A percentile compares a stretch with the other conserved stretches of the same genome.
Conservation (phyloP, 148 eudicot genomes). For the Heliamphora exappendiculata region DNA sequence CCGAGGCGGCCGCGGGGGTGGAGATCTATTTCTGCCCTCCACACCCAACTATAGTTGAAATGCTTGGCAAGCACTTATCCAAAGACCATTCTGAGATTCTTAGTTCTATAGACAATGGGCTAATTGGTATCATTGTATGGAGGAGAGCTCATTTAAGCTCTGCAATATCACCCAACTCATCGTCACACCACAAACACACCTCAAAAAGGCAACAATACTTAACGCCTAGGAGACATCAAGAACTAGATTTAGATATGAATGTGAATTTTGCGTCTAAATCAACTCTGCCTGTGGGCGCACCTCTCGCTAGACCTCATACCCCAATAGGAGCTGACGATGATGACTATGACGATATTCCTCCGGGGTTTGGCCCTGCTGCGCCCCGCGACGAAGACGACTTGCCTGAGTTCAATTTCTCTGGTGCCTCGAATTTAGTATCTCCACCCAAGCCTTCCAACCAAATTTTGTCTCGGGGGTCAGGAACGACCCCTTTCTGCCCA, state of each 20-base stretch:
- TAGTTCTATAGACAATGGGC: constrained; percentile 53
- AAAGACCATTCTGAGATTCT: constrained; percentile 43
- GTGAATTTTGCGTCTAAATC: constrained; percentile 27
- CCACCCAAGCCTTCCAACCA: constrained; percentile 13
- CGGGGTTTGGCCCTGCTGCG: constrained; percentile 77
- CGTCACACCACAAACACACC: constrained; percentile 44
- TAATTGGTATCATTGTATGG: constrained; percentile 94
- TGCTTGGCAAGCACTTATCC: constrained; percentile 51
- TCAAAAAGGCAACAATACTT: constrained; percentile 47
- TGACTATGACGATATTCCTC: constrained; percentile 74
- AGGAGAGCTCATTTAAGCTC: constrained; percentile 55
- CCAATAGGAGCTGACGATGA: constrained; percentile 29
- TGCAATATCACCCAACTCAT: constrained; percentile 51
- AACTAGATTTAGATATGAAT: constrained; percentile 31
- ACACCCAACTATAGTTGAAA: constrained; percentile 43
- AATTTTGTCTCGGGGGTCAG: constrained; percentile 2
- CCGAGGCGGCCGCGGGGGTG: constrained; percentile 72
- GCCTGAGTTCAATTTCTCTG: constrained; percentile 79
- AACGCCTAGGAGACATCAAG: constrained; percentile 30
- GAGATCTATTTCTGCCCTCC: constrained; percentile 83
- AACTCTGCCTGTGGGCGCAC: constrained; percentile 17
- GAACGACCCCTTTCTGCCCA: constrained; percentile 10
- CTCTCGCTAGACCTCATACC: constrained; percentile 14
- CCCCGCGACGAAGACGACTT: constrained; percentile 82
- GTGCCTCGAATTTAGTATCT: constrained; percentile 25